phyloP scores from a whole-genome alignment of 176 grass and related monocot genomes.

The Carex scoparia region DNA sequence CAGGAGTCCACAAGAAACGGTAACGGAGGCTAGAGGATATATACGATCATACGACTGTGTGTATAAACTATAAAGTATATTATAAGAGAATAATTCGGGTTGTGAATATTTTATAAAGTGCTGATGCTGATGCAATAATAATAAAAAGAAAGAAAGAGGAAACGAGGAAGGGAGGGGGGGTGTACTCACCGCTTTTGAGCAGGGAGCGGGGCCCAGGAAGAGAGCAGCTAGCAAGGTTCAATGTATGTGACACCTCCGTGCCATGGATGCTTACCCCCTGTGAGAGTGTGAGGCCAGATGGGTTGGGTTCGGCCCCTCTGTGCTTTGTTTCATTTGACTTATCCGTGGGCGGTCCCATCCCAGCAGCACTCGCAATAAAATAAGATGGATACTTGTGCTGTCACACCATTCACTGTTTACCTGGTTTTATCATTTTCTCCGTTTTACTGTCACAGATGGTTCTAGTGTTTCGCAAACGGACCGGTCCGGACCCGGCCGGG shows the following conservation, averaged over 20 bases:
- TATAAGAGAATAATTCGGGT: not conserved
- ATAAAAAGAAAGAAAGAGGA: not conserved
- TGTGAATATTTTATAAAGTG: not conserved
- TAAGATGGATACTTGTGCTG: not conserved
- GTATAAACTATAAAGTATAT: not conserved
- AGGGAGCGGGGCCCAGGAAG: not conserved
- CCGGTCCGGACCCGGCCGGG: too few relatives aligned
- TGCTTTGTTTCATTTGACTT: constrained; percentile 9
- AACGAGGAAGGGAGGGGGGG: not conserved
- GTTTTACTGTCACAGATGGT: not conserved
- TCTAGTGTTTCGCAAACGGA: too few relatives aligned
- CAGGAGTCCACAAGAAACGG: not conserved
- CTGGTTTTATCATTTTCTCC: not conserved
- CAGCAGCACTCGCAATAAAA: not conserved
- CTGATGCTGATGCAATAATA: not conserved
- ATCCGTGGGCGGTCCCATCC: not conserved
- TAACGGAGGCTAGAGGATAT: not conserved
- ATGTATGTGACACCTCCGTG: not conserved
- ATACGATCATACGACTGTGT: not conserved
- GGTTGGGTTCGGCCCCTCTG: constrained; percentile 1
- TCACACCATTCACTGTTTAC: not conserved
- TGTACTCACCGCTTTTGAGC: not conserved
- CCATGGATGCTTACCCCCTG: not conserved
- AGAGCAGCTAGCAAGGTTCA: not conserved
- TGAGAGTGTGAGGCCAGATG: not conserved